Evolutionary conservation across 306 rosid species (phyloP), one percentile per base, ranked within the genome.

Genomic region (Cicer pinnatifidum): DNA sequence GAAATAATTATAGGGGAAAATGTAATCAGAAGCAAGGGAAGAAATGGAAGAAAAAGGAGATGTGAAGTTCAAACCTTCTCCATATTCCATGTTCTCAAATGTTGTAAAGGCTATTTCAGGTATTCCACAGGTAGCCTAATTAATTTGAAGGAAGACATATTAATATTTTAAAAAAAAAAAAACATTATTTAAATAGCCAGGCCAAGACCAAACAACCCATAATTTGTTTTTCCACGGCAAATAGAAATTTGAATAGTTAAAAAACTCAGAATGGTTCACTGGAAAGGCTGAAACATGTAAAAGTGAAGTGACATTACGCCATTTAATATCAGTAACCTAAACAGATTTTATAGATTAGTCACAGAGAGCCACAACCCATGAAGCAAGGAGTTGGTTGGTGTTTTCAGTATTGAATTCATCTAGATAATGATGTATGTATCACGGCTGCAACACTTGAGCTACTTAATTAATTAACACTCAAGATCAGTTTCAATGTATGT

Each of bases 11-110:
- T 17, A 44, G 20, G 35, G 23, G 61, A 73, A 54, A 61, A 61
- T 54, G 62, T 43, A 73, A 78, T 13, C 57, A 50, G 33, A 67
- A 17, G 62, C 47, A 53, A 64, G 45, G 37, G 76, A 69, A 69
- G 50, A 63, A 61, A 44, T 53, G 56, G 8, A 12, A 45, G 41
- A 46, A 40, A 80, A 50, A 83, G 72, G 63, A 71, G 17, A 40
- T 67, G 60, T 52, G 54, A 77, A 79, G 62, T 9, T 75, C 67
- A 9, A 76, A 91, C 97, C 98, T 91, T 89, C 98, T 79, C 98
- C 98, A 75, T 89, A 93, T 81, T 86, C 86, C 98, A 93, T 93
- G 90, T 93, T 89, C 86, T 93, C 97, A 87, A 88, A 93, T 51
- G 98, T 93, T 57, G 98, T 69, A 67, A 91, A 88, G 56, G 98